Percentiles rank a stretch among this genome's conserved stretches.
Evolutionary conservation across 768 basidiomycete species (phyloP).

Genomic region (Auriscalpium vulgare): DNA sequence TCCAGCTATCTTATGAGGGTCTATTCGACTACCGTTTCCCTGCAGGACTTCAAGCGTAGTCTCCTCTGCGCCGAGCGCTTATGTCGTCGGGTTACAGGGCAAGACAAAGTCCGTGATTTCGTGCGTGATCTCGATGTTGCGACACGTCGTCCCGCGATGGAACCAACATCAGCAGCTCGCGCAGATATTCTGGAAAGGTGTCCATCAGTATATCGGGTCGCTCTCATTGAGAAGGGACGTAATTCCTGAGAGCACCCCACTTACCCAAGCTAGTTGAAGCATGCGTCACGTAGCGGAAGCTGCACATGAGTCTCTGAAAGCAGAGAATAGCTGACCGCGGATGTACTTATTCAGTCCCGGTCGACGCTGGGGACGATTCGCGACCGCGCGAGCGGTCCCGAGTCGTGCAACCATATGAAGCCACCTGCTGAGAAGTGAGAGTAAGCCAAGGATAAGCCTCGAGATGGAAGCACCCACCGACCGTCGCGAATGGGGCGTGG

Average conservation of each 20-base stretch:
- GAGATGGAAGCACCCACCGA: neutral
- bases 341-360: neutral
- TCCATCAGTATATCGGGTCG: conserved; percentile 13
- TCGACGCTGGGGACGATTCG: neutral
- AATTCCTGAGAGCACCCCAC: neutral
- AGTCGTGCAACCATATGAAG: neutral
- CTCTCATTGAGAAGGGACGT: conserved; percentile 15
- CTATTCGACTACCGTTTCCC: conserved; percentile 20
- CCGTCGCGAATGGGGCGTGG: too few relatives aligned
- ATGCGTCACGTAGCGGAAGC: neutral
- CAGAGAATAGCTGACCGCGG: neutral
- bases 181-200: conserved; percentile 8
- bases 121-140: conserved; percentile 16
- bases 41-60: conserved; percentile 14
- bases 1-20: conserved; percentile 5
- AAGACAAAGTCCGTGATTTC: conserved; percentile 10
- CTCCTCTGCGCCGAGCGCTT: neutral
- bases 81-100: conserved; percentile 1
- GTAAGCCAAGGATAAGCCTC: neutral
- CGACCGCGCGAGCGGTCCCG: neutral
- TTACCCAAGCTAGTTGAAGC: neutral
- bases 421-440: neutral
- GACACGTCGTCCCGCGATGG: conserved; percentile 11
- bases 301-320: neutral
- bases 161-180: conserved; percentile 3